A percentile compares a stretch with the other conserved stretches of the same genome.
phyloP scores from a whole-genome alignment of 768 basidiomycete genomes.

The Termitomyces sp. region DNA sequence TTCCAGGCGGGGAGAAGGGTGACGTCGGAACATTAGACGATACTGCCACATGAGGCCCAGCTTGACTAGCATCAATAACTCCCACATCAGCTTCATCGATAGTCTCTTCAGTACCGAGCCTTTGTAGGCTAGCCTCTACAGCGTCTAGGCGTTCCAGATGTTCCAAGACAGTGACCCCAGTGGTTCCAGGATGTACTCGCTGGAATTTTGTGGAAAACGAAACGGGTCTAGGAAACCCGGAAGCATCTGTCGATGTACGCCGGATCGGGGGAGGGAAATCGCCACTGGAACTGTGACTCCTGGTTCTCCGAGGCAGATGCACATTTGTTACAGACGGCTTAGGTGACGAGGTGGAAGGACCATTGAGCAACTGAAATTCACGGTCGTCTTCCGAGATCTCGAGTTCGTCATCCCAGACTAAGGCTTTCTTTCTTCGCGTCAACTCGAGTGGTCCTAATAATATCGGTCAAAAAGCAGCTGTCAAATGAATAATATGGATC shows the following conservation, averaged over 20 bases:
- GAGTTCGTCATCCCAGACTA: conserved; percentile 86
- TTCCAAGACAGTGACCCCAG: conserved; percentile 79
- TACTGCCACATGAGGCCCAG: conserved; percentile 14
- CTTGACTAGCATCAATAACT: conserved; percentile 29
- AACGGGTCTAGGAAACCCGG: conserved; percentile 66
- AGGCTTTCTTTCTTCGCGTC: conserved; percentile 73
- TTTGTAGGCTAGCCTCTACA: conserved; percentile 72
- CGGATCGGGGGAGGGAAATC: conserved; percentile 75
- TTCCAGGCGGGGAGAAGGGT: conserved; percentile 54
- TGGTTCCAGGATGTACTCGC: conserved; percentile 79
- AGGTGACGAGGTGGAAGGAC: conserved; percentile 46
- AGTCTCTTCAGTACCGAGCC: conserved; percentile 54
- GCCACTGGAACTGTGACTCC: conserved; percentile 58
- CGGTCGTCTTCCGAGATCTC: conserved; percentile 57
- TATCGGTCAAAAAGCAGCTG: conserved; percentile 7
- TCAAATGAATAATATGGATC: conserved; percentile 1
- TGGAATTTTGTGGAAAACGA: conserved; percentile 83
- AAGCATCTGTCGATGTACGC: conserved; percentile 55
- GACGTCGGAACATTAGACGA: conserved; percentile 32
- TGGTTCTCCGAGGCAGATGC: conserved; percentile 45
- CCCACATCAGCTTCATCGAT: conserved; percentile 58
- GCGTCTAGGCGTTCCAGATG: conserved; percentile 82
- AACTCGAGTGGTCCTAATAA: conserved; percentile 78
- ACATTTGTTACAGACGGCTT: conserved; percentile 56
- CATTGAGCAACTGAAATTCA: conserved; percentile 24